Evolutionary conservation across 306 rosid species (phyloP).

Genomic region (Quillaja saponaria): DNA sequence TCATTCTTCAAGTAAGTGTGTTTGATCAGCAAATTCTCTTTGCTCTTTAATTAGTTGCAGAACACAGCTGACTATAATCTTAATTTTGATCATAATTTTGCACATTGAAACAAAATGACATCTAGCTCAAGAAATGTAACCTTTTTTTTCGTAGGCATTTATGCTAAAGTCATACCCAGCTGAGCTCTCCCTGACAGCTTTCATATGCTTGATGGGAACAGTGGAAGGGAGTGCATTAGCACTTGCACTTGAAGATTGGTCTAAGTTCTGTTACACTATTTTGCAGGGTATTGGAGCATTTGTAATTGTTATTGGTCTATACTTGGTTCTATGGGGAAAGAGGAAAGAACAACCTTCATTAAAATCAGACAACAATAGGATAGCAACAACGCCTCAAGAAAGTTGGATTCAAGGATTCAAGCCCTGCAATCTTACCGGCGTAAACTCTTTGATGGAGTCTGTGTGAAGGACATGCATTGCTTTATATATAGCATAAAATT

Average conservation of each 20-base stretch:
- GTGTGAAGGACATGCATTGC: background rate
- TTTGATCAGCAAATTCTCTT: background rate
- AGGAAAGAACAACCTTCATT: constrained; percentile 28
- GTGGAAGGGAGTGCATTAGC: constrained; percentile 39
- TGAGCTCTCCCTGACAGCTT: constrained; percentile 50
- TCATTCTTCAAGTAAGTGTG: constrained; percentile 45
- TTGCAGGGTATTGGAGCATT: constrained; percentile 41
- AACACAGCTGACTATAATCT: too few relatives aligned
- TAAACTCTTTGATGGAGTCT: background rate
- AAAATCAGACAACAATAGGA: background rate
- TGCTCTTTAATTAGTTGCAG: background rate
- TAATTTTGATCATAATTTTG: too few relatives aligned
- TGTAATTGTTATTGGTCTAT: constrained; percentile 33
- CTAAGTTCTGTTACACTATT: background rate
- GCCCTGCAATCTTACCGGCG: background rate
- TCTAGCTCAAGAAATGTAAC: too few relatives aligned
- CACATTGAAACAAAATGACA: too few relatives aligned
- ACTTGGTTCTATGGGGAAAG: constrained; percentile 44
- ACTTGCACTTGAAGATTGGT: constrained; percentile 33
- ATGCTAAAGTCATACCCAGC: constrained; percentile 52
- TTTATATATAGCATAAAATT: too few relatives aligned
- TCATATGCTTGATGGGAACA: constrained; percentile 48
- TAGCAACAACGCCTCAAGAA: constrained; percentile 8
- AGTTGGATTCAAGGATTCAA: background rate
- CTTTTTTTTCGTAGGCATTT: constrained; percentile 39